Evolutionary conservation across 1,139 yeast genomes (phyloP), one percentile per base, ranked within the genome.

Genomic region (Arxiozyma telluris): DNA sequence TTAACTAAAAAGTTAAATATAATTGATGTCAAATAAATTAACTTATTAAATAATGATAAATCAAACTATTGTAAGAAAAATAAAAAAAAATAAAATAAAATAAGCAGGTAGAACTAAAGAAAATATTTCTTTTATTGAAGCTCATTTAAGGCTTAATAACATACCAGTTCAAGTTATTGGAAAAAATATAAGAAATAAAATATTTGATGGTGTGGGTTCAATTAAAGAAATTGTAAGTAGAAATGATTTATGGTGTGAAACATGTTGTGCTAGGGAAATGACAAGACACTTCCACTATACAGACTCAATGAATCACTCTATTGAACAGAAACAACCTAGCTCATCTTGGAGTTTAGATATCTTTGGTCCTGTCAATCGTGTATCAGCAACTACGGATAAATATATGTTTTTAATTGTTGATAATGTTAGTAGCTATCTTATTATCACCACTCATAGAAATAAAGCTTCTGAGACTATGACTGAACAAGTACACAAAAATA

Each of bases 291-390:
- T 20, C 17, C 54, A 52, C 30, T 52, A 49, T 49, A 34, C 45
- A 12, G 41, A 39, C n/a, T 43, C 52, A 11, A 52, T 52, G 50
- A 52, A 44, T 15, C 47, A 52, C 30, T 49, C 44, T 27, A 20
- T 39, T 20, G 38, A 21, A 7, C 23, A 44, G 20, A 23, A 39
- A 17, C 34, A 21, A 23, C 52, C 51, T n/a, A 50, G 52, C 3
- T 48, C 50, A 21, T 49, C 52, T 2, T 52, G 52, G 52, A 49
- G 54, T 41, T 11, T 48, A 6, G 50, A 52, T 25, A 43, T 49
- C 1, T 44, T 43, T 38, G 54, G 52, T 20, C 53, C 50, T 1
- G 42, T 51, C 15, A 21, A 17, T 11, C 3, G 22, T 22, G 12
- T 44, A 17, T 44, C 49, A 1, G 9, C 15, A 7, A 18, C 20